Evolutionary conservation across 2,329 filamentous ascomycete genomes (phyloP).

Genomic region (Penicillium psychrosexuale): DNA sequence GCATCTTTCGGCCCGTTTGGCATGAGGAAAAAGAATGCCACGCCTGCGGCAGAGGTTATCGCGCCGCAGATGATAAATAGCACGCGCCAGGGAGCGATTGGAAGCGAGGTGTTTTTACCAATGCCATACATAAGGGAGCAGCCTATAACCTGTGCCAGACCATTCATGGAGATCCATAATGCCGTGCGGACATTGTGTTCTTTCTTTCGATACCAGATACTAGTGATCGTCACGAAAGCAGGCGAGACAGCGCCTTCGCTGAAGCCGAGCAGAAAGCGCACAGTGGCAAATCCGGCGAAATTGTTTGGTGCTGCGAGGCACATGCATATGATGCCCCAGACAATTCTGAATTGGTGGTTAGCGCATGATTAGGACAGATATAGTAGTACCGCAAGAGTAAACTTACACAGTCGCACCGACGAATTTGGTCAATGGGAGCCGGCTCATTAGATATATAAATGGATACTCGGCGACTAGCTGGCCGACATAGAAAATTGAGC

Average conservation of each 20-base stretch:
- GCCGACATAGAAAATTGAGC: constrained; percentile 36
- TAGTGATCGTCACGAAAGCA: constrained; percentile 48
- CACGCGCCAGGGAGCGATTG: constrained; percentile 47
- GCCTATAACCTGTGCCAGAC: constrained; percentile 47
- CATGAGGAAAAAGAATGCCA: constrained; percentile 43
- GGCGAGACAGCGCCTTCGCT: constrained; percentile 47
- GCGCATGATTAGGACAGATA: background rate
- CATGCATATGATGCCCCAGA: constrained; percentile 47
- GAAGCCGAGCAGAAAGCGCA: constrained; percentile 46
- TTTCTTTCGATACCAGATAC: constrained; percentile 42
- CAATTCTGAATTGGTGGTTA: constrained; percentile 29
- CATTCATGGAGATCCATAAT: constrained; percentile 47
- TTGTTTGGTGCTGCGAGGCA: constrained; percentile 44
- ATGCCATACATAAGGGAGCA: constrained; percentile 53
- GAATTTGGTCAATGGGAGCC: constrained; percentile 50
- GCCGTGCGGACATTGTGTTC: constrained; percentile 29
- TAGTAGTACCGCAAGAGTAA: background rate
- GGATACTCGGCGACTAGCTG: constrained; percentile 51
- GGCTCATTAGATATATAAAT: constrained; percentile 52
- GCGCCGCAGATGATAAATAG: constrained; percentile 53
- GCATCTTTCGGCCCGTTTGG: constrained; percentile 47
- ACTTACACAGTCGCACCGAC: constrained; percentile 49
- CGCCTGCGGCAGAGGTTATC: constrained; percentile 44
- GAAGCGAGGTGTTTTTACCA: constrained; percentile 42
- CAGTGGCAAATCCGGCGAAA: constrained; percentile 41